Conservation (phyloP, 441 rosid genomes). For the Dalechampia spathulata region DNA sequence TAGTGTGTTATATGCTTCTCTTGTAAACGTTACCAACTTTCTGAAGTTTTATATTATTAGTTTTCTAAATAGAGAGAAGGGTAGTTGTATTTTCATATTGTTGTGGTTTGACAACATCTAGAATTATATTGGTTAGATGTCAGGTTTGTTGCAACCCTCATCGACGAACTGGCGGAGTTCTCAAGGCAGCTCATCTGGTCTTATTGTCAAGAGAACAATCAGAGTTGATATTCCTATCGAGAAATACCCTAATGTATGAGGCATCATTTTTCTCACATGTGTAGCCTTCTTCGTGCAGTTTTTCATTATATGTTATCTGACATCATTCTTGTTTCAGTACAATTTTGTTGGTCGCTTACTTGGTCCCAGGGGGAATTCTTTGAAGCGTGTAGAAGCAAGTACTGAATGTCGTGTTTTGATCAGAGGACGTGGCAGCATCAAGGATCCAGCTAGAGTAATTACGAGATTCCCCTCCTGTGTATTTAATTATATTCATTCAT, state of each 20-base stretch:
- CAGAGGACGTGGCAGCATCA: constrained; percentile 96
- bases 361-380: constrained; percentile 98
- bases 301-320: constrained; percentile 14
- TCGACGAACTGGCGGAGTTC: constrained; percentile 73
- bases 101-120: constrained; percentile 15
- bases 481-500: neutral
- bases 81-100: neutral
- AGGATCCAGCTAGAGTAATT: constrained; percentile 80
- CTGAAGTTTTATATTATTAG: neutral
- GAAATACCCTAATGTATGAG: constrained; percentile 72
- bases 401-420: constrained; percentile 92
- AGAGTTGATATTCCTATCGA: constrained; percentile 94
- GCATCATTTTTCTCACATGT: constrained; percentile 7
- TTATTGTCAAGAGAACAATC: constrained; percentile 78
- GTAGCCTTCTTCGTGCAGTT: neutral
- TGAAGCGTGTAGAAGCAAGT: constrained; percentile 91
- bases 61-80: neutral
- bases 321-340: constrained; percentile 42
- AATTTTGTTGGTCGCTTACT: constrained; percentile 99
- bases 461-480: neutral
- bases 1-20: neutral
- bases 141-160: constrained; percentile 55
- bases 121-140: constrained; percentile 50
- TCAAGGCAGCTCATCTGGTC: constrained; percentile 80
- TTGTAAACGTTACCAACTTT: neutral